phyloP scores from a whole-genome alignment of 2,329 filamentous ascomycete species.

The Escovopsis weberi region DNA sequence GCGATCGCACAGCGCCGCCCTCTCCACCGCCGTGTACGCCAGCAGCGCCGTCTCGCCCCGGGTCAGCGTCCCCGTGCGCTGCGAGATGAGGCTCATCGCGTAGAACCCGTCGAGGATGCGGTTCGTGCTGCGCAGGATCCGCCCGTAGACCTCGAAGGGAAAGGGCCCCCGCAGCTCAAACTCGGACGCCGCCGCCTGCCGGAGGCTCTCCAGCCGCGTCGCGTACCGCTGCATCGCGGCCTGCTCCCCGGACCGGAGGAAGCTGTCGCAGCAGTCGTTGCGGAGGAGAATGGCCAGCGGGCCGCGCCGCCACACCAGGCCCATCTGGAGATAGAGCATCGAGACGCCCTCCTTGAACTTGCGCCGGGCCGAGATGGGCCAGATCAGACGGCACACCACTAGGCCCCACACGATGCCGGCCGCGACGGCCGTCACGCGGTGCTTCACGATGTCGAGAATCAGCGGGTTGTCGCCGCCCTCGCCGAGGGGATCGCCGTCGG shows the following conservation, averaged over 20 bases:
- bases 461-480: slow-evolving; percentile 68
- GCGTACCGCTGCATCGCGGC: slow-evolving; percentile 64
- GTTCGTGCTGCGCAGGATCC: slow-evolving; percentile 60
- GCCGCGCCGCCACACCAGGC: slow-evolving; percentile 82
- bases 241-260: slow-evolving; percentile 75
- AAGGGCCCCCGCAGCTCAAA: slow-evolving; percentile 77
- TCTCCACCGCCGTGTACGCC: slow-evolving; percentile 61
- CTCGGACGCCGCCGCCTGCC: slow-evolving; percentile 55
- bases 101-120: slow-evolving; percentile 80
- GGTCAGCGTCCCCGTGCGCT: slow-evolving; percentile 58
- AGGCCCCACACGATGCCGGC: slow-evolving; percentile 77
- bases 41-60: slow-evolving; percentile 66
- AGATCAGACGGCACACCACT: slow-evolving; percentile 70
- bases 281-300: slow-evolving; percentile 62
- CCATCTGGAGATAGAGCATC: slow-evolving; percentile 78
- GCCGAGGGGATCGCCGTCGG: slow-evolving; percentile 62
- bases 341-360: slow-evolving; percentile 78
- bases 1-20: slow-evolving; percentile 62
- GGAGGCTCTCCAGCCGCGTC: slow-evolving; percentile 54
- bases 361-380: slow-evolving; percentile 72
- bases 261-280: slow-evolving; percentile 41
- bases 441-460: slow-evolving; percentile 69
- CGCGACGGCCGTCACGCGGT: slow-evolving; percentile 69
- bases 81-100: slow-evolving; percentile 78
- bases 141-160: slow-evolving; percentile 50